Conservation (phyloP, 805 yeast genomes). For the Monosporozyma servazzii region DNA sequence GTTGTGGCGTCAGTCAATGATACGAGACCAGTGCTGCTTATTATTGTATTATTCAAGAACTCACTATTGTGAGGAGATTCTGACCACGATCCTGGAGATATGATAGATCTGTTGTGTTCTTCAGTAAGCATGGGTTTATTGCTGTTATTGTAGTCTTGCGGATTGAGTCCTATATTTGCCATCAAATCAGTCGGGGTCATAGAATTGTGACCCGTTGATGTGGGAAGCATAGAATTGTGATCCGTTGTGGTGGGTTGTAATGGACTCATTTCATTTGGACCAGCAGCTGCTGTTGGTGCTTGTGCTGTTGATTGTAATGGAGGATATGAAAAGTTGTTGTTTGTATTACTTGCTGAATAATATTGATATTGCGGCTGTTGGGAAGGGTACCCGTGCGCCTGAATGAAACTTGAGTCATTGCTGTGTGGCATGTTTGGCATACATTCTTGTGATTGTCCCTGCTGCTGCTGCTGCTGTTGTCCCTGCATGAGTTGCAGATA, state of each 20-base stretch:
- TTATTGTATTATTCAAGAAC: too few relatives aligned
- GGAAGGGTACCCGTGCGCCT: neutral
- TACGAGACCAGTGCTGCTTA: neutral
- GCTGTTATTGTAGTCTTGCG: neutral
- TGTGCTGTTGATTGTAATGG: too few relatives aligned
- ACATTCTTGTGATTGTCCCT: neutral
- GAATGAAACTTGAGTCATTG: neutral
- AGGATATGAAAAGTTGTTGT: neutral
- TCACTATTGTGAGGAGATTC: neutral
- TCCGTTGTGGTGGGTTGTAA: too few relatives aligned
- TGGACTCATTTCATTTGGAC: too few relatives aligned
- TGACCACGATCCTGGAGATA: conserved; percentile 20
- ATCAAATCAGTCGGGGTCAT: neutral
- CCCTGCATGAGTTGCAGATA: neutral
- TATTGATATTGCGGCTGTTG: neutral
- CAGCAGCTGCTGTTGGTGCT: too few relatives aligned
- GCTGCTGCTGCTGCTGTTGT: neutral
- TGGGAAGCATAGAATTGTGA: neutral
- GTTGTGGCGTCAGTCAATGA: neutral
- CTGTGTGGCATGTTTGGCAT: neutral
- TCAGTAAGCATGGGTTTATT: neutral
- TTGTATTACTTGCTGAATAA: neutral
- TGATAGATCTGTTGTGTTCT: neutral
- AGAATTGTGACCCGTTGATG: too few relatives aligned
- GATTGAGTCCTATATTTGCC: neutral